Evolutionary conservation across 2,329 filamentous ascomycete species (phyloP).

Genomic region (Pseudogymnoascus sp.): DNA sequence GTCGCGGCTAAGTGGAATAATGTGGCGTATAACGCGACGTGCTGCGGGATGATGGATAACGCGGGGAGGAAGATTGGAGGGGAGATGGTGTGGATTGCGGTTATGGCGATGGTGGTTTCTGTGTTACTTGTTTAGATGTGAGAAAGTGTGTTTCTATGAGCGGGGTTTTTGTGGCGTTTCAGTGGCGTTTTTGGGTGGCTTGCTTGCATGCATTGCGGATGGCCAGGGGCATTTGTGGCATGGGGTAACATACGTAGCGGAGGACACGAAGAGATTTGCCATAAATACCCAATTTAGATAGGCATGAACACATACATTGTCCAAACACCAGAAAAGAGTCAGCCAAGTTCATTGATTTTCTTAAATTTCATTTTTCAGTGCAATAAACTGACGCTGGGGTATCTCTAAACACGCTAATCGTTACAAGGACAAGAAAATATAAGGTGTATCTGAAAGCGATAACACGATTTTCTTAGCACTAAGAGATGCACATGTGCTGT

Average conservation of each 20-base stretch:
- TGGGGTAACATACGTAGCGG: background rate
- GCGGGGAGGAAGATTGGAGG: slow-evolving; percentile 14
- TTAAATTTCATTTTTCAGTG: background rate
- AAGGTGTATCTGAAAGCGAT: slow-evolving; percentile 4
- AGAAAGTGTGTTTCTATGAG: background rate
- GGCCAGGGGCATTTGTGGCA: background rate
- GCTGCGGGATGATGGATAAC: slow-evolving; percentile 43
- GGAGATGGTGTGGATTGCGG: background rate
- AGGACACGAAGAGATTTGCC: background rate
- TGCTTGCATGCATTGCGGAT: background rate
- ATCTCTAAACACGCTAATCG: background rate
- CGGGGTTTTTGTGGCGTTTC: background rate
- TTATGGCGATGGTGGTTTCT: background rate
- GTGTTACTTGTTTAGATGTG: background rate
- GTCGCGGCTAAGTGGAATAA: slow-evolving; percentile 64
- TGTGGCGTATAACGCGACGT: slow-evolving; percentile 56
- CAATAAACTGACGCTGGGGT: background rate
- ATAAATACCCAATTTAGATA: slow-evolving; percentile 4
- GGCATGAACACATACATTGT: background rate
- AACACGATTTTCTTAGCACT: background rate
- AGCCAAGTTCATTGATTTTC: background rate
- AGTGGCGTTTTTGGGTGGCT: slow-evolving; percentile 9
- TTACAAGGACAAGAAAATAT: background rate
- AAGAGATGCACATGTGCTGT: background rate
- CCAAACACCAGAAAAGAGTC: background rate